Evolutionary conservation across 2,329 filamentous ascomycete species (phyloP).

Genomic region (Fusarium sp.): DNA sequence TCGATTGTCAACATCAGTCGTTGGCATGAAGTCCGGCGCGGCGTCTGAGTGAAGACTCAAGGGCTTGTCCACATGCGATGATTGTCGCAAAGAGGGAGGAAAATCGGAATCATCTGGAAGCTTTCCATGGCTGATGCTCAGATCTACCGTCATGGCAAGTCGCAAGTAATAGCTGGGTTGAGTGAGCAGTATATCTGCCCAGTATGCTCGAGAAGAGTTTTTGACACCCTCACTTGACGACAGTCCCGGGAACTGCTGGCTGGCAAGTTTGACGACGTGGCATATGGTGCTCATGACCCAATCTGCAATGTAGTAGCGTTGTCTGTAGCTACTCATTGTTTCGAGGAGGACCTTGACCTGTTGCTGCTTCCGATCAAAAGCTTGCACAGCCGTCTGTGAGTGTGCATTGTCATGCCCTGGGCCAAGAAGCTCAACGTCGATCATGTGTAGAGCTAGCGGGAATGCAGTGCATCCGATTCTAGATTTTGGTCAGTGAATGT

Average conservation of each 20-base stretch:
- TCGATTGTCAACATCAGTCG: background rate
- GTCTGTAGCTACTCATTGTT: slow-evolving; percentile 39
- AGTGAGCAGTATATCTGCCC: slow-evolving; percentile 33
- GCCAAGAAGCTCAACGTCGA: slow-evolving; percentile 39
- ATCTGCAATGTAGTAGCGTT: slow-evolving; percentile 40
- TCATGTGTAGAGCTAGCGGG: slow-evolving; percentile 38
- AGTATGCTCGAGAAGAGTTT: slow-evolving; percentile 14
- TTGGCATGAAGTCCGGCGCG: background rate
- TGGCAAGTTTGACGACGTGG: slow-evolving; percentile 35
- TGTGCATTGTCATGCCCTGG: slow-evolving; percentile 4
- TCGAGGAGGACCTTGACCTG: slow-evolving; percentile 37
- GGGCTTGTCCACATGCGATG: fast-evolving
- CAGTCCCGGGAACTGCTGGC: slow-evolving; percentile 14
- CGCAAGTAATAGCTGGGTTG: slow-evolving; percentile 36
- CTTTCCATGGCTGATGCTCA: slow-evolving; percentile 42
- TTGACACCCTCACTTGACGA: background rate
- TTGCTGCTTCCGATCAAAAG: slow-evolving; percentile 28
- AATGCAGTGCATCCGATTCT: slow-evolving; percentile 42
- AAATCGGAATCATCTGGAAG: slow-evolving; percentile 42
- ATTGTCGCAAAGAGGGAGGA: slow-evolving; percentile 27
- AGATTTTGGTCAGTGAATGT: background rate
- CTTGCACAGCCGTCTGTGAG: background rate
- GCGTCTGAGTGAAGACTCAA: background rate
- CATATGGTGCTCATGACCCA: slow-evolving; percentile 39
- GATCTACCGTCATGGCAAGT: slow-evolving; percentile 38